Evolutionary conservation across 768 basidiomycete genomes (phyloP), one percentile per base, ranked within the genome.

Genomic region (Imleria badia): DNA sequence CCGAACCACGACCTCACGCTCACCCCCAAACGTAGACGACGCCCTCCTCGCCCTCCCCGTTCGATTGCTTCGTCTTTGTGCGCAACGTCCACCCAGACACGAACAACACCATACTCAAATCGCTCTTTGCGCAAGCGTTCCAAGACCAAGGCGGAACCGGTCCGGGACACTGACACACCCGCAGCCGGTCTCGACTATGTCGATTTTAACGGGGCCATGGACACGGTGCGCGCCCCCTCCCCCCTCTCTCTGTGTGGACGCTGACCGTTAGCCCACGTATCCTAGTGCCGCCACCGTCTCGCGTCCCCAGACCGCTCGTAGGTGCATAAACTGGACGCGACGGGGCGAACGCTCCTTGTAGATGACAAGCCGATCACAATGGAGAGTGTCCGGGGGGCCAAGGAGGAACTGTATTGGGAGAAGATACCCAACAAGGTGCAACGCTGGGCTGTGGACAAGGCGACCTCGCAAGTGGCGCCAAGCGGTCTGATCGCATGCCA

Each of bases 21-120:
- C 8, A 15, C 30, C 1, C 22, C 22, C 44, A 49, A 12, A 38
- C 22, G 13, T 19, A 45, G 20, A 72, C 60, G 3, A 63, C 58
- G 3, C 26, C 12, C 0, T 50, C 46, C 0, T 78, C 80, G 12
- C 69, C 77, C 3, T 90, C 79, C 62, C 91, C 91, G 0, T 72
- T 69, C 5, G 75, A 79, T 29, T 89, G 89, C 53, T 81, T 94
- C 9, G 75, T 89, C 30, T 89, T 87, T 64, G 80, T 83, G 7
- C 83, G 84, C 40, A 79, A 89, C 65, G 63, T 93, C 9, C 86
- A 91, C 55, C 74, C 81, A 3, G 82, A 84, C 52, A 89, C 90
- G 26, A 94, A 91, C 66, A 92, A 91, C 68, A 92, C 91, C 0
- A 86, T 87, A 0, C 75, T 94, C 15, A 85, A 83, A 40, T 67